Percentiles rank a stretch among this genome's conserved stretches.
Conservation (phyloP, 768 basidiomycete species). For the Lactifluus hygrophoroides region DNA sequence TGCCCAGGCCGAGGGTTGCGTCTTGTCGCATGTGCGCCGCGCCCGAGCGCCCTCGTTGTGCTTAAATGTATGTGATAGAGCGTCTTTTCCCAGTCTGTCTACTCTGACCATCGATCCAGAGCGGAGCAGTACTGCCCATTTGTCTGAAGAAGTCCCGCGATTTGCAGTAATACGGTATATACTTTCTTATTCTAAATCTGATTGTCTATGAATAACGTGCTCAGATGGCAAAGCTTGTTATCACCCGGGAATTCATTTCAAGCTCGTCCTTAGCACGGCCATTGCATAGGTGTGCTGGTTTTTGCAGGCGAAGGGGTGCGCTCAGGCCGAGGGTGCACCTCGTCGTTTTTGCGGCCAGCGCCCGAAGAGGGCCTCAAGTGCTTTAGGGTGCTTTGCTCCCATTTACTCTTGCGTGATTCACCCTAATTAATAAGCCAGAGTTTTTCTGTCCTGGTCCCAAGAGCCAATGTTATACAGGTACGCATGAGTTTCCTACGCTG, state of each 20-base stretch:
- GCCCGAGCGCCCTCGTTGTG: not conserved
- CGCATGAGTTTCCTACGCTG: no score
- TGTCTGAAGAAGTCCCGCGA: not conserved
- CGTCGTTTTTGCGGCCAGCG: not conserved
- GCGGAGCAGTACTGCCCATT: not conserved
- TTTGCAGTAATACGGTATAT: not conserved
- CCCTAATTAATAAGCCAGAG: not conserved
- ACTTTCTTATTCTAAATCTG: not conserved
- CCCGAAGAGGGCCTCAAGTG: not conserved
- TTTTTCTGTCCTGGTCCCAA: not conserved
- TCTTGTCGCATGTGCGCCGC: not conserved
- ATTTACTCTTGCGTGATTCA: no score
- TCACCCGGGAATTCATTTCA: not conserved
- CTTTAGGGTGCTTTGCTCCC: not conserved
- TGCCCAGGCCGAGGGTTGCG: not conserved
- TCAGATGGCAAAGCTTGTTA: not conserved
- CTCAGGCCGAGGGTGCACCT: slow-evolving; percentile 5
- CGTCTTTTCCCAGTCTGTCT: not conserved
- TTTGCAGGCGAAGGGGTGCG: not conserved
- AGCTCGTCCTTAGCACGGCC: not conserved
- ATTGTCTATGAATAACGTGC: not conserved
- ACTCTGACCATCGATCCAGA: not conserved
- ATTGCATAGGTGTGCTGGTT: not conserved
- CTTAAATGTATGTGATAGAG: not conserved
- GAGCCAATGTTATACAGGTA: not conserved